Evolutionary conservation across 352 stramenopile genomes (phyloP).

Genomic region (Pythium brassicae): DNA sequence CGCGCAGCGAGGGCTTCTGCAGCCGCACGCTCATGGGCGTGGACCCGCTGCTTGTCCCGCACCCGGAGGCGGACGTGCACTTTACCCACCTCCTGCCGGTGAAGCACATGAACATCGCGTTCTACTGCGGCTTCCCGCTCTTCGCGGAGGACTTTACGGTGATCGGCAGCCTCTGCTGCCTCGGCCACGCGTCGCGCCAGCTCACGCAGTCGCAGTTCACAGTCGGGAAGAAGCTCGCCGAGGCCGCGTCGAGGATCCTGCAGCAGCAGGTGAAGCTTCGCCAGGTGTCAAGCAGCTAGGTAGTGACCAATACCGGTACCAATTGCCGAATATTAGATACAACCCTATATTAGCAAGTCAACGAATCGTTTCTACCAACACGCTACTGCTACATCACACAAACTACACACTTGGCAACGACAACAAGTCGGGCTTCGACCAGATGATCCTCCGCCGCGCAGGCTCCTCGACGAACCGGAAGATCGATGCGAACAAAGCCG

Average conservation of each 20-base stretch:
- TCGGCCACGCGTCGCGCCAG: slow-evolving; percentile 9
- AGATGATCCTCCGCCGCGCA: not conserved
- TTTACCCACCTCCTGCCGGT: not conserved
- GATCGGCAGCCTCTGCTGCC: slow-evolving; percentile 15
- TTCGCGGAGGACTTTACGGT: slow-evolving; percentile 7
- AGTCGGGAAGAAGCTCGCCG: slow-evolving; percentile 10
- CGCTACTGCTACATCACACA: too few relatives aligned
- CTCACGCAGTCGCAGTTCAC: slow-evolving; percentile 13
- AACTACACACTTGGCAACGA: not conserved
- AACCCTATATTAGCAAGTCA: too few relatives aligned
- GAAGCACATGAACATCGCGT: slow-evolving; percentile 2
- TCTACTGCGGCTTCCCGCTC: slow-evolving; percentile 20
- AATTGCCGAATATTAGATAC: too few relatives aligned
- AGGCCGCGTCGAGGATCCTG: slow-evolving; percentile 9
- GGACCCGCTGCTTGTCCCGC: slow-evolving; percentile 15
- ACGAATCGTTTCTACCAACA: too few relatives aligned
- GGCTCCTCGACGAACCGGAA: not conserved
- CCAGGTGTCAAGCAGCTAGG: not conserved
- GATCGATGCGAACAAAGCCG: not conserved
- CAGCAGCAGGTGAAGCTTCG: slow-evolving; percentile 3
- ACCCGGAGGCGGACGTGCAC: slow-evolving; percentile 15
- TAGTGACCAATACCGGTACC: too few relatives aligned
- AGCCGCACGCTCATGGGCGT: slow-evolving; percentile 13
- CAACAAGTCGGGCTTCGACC: not conserved
- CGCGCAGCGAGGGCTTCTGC: slow-evolving; percentile 17